phyloP scores from a whole-genome alignment of 2,329 filamentous ascomycete species.

The Lojkania enalia region DNA sequence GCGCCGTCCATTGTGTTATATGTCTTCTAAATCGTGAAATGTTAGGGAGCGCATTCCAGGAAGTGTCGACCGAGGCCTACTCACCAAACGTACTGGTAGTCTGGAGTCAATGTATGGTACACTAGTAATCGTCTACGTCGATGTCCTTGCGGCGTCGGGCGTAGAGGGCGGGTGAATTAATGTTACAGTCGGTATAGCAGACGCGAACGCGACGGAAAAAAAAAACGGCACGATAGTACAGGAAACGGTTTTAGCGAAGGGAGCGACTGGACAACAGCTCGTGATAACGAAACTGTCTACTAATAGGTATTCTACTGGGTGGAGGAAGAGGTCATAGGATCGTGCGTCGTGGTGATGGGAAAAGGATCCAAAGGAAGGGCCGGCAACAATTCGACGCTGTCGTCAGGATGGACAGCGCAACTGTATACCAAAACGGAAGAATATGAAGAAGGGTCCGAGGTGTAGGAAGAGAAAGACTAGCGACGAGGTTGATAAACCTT shows the following conservation, averaged over 20 bases:
- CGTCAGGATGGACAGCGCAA: slow-evolving; percentile 33
- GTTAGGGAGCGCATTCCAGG: slow-evolving; percentile 26
- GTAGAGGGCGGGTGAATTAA: slow-evolving; percentile 26
- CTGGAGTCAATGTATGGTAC: slow-evolving; percentile 19
- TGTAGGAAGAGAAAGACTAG: slow-evolving; percentile 44
- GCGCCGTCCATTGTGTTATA: slow-evolving; percentile 65
- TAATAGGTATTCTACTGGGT: slow-evolving; percentile 38
- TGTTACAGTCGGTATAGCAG: slow-evolving; percentile 24
- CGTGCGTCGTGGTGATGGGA: slow-evolving; percentile 28
- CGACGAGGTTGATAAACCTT: slow-evolving; percentile 50
- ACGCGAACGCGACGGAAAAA: slow-evolving; percentile 15
- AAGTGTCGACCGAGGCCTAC: slow-evolving; percentile 9
- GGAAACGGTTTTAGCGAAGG: slow-evolving; percentile 33
- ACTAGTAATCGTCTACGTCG: slow-evolving; percentile 13
- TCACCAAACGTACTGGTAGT: slow-evolving; percentile 26
- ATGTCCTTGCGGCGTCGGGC: slow-evolving; percentile 13
- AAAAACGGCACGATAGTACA: slow-evolving; percentile 8
- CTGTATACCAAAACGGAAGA: slow-evolving; percentile 43
- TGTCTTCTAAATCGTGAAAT: slow-evolving; percentile 24
- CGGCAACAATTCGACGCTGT: slow-evolving; percentile 41
- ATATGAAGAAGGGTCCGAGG: slow-evolving; percentile 39
- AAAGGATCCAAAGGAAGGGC: slow-evolving; percentile 44
- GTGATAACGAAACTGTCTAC: slow-evolving; percentile 46
- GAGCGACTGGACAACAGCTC: slow-evolving; percentile 48
- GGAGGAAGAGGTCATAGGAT: slow-evolving; percentile 36